Conservation (phyloP, 805 yeast species). For the Teunomyces panamensis region DNA sequence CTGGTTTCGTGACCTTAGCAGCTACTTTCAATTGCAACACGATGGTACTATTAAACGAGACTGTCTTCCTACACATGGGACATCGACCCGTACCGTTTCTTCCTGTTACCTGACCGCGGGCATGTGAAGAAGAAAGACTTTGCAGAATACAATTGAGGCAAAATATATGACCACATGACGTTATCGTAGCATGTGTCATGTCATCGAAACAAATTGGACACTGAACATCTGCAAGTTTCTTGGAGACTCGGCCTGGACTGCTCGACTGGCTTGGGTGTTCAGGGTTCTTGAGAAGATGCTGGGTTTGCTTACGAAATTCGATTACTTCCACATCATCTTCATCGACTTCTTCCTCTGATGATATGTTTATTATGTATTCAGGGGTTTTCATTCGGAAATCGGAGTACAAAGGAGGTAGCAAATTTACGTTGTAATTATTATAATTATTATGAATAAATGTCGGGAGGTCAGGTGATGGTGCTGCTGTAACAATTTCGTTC, state of each 20-base stretch:
- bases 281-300: slow-evolving; percentile 27
- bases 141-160: slow-evolving; percentile 43
- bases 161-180: slow-evolving; percentile 43
- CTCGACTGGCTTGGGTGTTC: slow-evolving; percentile 15
- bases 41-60: slow-evolving; percentile 35
- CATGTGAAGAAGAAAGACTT: slow-evolving; percentile 37
- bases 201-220: slow-evolving; percentile 46
- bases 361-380: slow-evolving; percentile 5
- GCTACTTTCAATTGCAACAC: slow-evolving; percentile 16
- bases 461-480: neutral
- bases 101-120: slow-evolving; percentile 41
- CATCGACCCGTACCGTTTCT: slow-evolving; percentile 40
- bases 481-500: too few species aligned
- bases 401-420: neutral
- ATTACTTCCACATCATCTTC: slow-evolving; percentile 37
- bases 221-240: slow-evolving; percentile 34
- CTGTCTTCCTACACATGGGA: slow-evolving; percentile 41
- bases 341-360: slow-evolving; percentile 17
- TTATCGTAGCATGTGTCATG: slow-evolving; percentile 37
- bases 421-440: neutral
- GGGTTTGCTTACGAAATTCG: slow-evolving; percentile 37
- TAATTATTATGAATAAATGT: neutral
- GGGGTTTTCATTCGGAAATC: slow-evolving; percentile 6
- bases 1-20: slow-evolving; percentile 11
- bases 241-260: slow-evolving; percentile 16